Conservation (phyloP, 169 alveolate genomes). For the Eimeria acervulina region DNA sequence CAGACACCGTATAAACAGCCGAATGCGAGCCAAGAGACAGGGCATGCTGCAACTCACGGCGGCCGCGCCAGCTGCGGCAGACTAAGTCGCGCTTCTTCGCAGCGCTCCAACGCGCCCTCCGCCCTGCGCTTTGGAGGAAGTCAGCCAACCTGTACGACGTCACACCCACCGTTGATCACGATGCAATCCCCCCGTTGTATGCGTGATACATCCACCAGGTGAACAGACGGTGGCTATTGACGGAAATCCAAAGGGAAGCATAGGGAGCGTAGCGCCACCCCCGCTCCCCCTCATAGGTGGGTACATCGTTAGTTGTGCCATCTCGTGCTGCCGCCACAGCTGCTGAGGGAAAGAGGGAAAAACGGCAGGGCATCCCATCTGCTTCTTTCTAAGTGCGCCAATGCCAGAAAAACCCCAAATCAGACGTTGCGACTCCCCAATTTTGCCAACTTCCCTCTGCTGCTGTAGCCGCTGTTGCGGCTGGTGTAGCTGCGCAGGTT, state of each 20-base stretch:
- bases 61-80: not conserved
- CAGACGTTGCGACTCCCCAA: not conserved
- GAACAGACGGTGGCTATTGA: not conserved
- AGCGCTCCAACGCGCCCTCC: not conserved
- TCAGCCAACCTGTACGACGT: not conserved
- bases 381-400: not conserved
- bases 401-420: not conserved
- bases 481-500: not conserved
- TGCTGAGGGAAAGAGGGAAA: not conserved
- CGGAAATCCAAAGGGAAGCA: not conserved
- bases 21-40: not conserved
- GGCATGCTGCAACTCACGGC: not conserved
- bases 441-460: not conserved
- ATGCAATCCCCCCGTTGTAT: not conserved
- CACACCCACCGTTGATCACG: constrained; percentile 11
- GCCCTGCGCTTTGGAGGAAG: not conserved
- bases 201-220: constrained; percentile 3
- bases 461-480: constrained; percentile 35
- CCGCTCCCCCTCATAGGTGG: not conserved
- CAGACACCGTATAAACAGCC: not conserved
- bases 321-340: constrained; percentile 32
- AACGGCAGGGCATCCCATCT: not conserved
- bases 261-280: not conserved
- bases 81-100: not conserved
- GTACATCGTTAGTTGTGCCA: not conserved